Evolutionary conservation across 371 early-diverging fungal species (phyloP).

Genomic region (Saksenaea vasiformis): DNA sequence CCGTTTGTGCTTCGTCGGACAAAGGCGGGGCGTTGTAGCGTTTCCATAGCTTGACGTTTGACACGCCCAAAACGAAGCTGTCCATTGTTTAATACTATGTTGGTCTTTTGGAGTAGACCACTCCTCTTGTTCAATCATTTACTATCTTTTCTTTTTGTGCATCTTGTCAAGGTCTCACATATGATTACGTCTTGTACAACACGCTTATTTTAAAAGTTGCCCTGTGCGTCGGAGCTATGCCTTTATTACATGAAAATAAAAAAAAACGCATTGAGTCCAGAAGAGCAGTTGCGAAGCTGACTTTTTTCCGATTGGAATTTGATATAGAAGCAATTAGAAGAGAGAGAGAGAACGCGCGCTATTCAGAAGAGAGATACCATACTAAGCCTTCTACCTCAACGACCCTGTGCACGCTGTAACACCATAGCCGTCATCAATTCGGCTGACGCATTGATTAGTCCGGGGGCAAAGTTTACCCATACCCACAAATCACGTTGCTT

Average conservation of each 20-base stretch:
- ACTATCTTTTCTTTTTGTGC: background rate
- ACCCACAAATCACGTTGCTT: background rate
- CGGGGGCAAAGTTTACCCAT: background rate
- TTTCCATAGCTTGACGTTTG: background rate
- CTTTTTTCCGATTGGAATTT: too few relatives aligned
- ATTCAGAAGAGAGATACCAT: too few relatives aligned
- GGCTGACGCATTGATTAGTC: background rate
- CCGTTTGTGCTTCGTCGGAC: conserved; percentile 5
- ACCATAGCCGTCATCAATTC: background rate
- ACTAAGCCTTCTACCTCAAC: too few relatives aligned
- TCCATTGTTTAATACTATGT: background rate
- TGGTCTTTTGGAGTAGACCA: background rate
- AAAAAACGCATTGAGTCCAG: background rate
- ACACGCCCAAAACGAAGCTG: background rate
- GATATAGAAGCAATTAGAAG: too few relatives aligned
- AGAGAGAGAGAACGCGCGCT: too few relatives aligned
- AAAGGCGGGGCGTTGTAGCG: background rate
- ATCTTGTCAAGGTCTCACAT: background rate
- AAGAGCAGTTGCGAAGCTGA: background rate
- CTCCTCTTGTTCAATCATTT: background rate
- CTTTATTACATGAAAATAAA: background rate
- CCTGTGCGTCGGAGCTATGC: conserved; percentile 1
- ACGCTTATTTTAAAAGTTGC: conserved; percentile 1
- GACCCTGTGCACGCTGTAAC: background rate
- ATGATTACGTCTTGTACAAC: background rate